Conservation (phyloP, 345 rosid species). For the Linum trigynum region DNA sequence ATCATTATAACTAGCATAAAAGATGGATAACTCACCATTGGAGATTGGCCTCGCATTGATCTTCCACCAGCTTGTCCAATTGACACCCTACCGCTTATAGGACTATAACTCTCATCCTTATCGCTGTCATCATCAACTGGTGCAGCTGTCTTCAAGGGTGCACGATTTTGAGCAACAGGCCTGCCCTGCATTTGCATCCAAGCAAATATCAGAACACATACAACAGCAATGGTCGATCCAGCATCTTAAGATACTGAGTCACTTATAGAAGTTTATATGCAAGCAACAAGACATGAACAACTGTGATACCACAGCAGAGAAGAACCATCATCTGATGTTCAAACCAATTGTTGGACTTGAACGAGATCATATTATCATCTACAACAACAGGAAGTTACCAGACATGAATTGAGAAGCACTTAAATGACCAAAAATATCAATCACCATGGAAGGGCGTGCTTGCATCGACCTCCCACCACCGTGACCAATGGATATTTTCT, state of each 20-base stretch:
- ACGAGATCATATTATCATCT: no score
- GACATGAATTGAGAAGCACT: background rate
- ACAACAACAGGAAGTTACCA: background rate
- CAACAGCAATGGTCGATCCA: no score
- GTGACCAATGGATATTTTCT: background rate
- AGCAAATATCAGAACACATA: background rate
- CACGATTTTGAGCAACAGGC: slow-evolving; percentile 26
- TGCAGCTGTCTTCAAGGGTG: slow-evolving; percentile 19
- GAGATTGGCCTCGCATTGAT: slow-evolving; percentile 23
- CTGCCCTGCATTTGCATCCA: slow-evolving; percentile 30
- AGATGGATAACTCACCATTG: slow-evolving; percentile 24
- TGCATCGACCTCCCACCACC: background rate
- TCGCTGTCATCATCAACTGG: slow-evolving; percentile 28
- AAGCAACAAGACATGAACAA: no score
- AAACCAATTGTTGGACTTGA: no score
- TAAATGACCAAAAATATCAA: background rate
- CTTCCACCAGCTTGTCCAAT: slow-evolving; percentile 36
- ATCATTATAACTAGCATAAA: background rate
- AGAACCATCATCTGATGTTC: no score
- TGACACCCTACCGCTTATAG: slow-evolving; percentile 12
- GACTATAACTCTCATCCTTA: slow-evolving; percentile 30
- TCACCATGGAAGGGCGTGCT: background rate
- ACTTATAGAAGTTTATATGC: no score
- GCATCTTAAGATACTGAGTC: no score
- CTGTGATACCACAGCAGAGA: no score